Base-by-base conservation (phyloP, 2,329 filamentous ascomycete genomes). In the Paraphaeosphaeria minitans region DNA sequence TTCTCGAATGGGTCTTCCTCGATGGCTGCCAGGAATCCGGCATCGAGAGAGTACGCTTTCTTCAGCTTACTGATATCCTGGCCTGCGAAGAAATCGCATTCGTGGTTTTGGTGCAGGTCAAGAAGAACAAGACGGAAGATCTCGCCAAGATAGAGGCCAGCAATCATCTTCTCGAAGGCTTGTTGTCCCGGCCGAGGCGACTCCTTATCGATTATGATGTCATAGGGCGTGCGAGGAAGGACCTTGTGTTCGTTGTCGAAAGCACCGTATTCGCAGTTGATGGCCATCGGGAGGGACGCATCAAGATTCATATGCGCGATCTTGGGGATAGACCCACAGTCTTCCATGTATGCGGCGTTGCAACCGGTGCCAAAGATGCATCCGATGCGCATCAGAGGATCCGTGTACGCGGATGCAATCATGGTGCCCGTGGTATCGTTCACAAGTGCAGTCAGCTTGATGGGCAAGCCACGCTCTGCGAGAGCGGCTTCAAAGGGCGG, bases 281-380 rank as follows among this genome's bases (percentile, higher is more conserved):
- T 97, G 50, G 92, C 93, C 86, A 98, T 96, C 48, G 89, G 92
- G 60, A 87, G 87, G 61, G 95, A 88, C 0, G 92, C 83, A 51
- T 93, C 90, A 39, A 98, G 85, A 71, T 96, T 95, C 83, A 96
- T 86, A 80, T 97, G 88, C 12, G 90, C 92, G 55, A 99, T 87
- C 84, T 99, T 99, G 65, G 93, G 94, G 65, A 99, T 92, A 13
- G 89, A 91, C 65, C 92, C 93, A 64, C 87, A 91, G 72, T 96
- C 81, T 79, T 99, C 95, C 90, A 99, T 96, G 82, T 99, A 99
- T 41, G 95, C 95, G 42, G 94, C 95, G 73, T 99, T 99, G 81
- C 95, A 97, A 59, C 95, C 95, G 13, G 95, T 99, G 69, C 95
- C 95, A 72, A 99, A 99, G 75, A 99, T 99, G 79, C 94, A 97